These are phyloP conservation scores for Penicillium flavigenum DNA, from an alignment of 495 filamentous ascomycete species.

Conservation along the genomic window DNA sequence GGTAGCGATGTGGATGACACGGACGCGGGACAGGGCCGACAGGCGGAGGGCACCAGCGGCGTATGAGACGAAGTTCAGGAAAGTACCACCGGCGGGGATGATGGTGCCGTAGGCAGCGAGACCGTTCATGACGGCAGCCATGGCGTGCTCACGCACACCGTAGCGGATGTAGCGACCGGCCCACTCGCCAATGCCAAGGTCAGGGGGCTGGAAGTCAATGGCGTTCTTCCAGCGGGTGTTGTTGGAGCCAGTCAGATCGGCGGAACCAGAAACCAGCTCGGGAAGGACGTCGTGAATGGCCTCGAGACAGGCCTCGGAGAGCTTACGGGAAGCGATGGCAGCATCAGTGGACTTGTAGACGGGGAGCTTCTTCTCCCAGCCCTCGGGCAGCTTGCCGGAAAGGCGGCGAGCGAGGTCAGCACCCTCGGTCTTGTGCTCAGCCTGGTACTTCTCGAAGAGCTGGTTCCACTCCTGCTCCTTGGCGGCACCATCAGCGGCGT, in stretches of 20 bases:
- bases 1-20: slow-evolving; percentile 93
- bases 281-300: slow-evolving; percentile 81
- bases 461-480: slow-evolving; percentile 94
- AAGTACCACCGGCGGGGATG: slow-evolving; percentile 92
- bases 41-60: slow-evolving; percentile 93
- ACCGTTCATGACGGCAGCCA: slow-evolving; percentile 99
- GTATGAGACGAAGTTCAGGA: slow-evolving; percentile 99
- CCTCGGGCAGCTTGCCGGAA: slow-evolving; percentile 82
- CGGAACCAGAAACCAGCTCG: slow-evolving; percentile 92
- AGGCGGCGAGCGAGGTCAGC: slow-evolving; percentile 82
- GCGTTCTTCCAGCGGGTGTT: slow-evolving; percentile 97
- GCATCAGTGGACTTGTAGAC: slow-evolving; percentile 85
- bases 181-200: slow-evolving; percentile 80
- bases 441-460: slow-evolving; percentile 81
- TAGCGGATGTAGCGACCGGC: slow-evolving; percentile 92
- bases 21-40: slow-evolving; percentile 86
- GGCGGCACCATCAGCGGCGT: slow-evolving; percentile 78
- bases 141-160: slow-evolving; percentile 95
- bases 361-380: slow-evolving; percentile 94
- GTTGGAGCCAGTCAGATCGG: slow-evolving; percentile 97
- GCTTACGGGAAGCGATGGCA: slow-evolving; percentile 87
- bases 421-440: slow-evolving; percentile 71
- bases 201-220: slow-evolving; percentile 93
- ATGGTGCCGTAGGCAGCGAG: slow-evolving; percentile 92
- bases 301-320: slow-evolving; percentile 90